Conservation (phyloP, 352 stramenopile genomes). For the Globisporangium solare region DNA sequence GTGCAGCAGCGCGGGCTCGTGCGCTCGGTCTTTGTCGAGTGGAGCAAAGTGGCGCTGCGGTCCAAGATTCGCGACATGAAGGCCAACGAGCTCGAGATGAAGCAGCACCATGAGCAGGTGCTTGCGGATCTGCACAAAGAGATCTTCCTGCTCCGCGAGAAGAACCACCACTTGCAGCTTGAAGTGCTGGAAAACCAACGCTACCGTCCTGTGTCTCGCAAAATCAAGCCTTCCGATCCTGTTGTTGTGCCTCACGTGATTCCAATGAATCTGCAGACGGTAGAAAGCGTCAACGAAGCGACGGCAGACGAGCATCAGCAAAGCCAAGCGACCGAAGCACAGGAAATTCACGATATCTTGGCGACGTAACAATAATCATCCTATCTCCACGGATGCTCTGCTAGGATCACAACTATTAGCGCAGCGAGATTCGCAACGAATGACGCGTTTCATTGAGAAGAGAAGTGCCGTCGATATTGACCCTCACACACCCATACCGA, state of each 20-base stretch:
- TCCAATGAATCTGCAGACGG: background rate
- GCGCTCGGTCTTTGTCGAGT: constrained; percentile 47
- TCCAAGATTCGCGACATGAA: constrained; percentile 24
- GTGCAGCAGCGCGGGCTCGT: constrained; percentile 43
- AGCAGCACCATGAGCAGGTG: constrained; percentile 27
- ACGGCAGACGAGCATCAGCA: no score
- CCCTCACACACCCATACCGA: no score
- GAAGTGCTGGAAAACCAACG: constrained; percentile 4
- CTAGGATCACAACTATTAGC: no score
- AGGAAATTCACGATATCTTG: no score
- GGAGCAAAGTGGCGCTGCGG: constrained; percentile 29
- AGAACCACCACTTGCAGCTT: constrained; percentile 22
- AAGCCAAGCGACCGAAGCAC: no score
- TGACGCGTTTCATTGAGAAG: no score
- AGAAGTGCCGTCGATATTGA: no score
- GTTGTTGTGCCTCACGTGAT: background rate
- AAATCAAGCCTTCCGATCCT: background rate
- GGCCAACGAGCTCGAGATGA: constrained; percentile 14
- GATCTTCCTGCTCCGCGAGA: constrained; percentile 32
- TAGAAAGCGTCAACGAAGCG: background rate
- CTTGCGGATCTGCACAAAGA: constrained; percentile 31
- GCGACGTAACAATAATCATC: no score
- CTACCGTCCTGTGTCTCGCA: background rate
- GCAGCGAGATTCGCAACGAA: no score
- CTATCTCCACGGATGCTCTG: no score